Conservation (phyloP, 1,139 yeast species). For the Pichia sp. region DNA sequence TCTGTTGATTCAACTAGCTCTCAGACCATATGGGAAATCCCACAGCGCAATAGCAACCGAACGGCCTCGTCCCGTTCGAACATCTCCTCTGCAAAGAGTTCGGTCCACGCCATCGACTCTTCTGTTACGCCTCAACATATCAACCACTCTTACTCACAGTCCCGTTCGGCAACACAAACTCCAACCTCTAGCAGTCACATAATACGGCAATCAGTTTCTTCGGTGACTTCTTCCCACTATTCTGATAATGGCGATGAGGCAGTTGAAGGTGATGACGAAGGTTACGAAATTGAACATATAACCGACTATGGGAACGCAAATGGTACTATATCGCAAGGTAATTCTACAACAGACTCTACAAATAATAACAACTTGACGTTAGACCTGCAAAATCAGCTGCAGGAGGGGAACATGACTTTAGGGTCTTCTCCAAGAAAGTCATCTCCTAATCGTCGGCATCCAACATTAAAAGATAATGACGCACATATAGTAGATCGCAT, state of each 20-base stretch:
- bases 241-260: conserved; percentile 7
- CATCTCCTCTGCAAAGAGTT: not conserved
- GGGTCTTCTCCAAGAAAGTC: conserved; percentile 31
- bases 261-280: not conserved
- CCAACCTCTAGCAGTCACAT: conserved; percentile 2
- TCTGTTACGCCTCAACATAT: not conserved
- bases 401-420: conserved; percentile 18
- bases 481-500: not conserved
- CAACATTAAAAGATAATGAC: not conserved
- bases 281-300: not conserved
- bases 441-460: conserved; percentile 24
- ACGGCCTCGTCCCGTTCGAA: not conserved
- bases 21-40: conserved; percentile 13
- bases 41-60: conserved; percentile 15
- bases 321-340: not conserved
- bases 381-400: conserved; percentile 15
- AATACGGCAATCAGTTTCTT: conserved; percentile 12
- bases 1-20: not conserved
- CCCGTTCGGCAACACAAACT: not conserved
- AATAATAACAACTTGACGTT: conserved; percentile 1
- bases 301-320: not conserved
- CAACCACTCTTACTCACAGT: not conserved
- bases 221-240: conserved; percentile 17
- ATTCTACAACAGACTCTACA: not conserved
- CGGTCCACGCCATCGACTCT: not conserved